Base-by-base conservation (phyloP, 805 yeast species). In the Candida stauntonica region DNA sequence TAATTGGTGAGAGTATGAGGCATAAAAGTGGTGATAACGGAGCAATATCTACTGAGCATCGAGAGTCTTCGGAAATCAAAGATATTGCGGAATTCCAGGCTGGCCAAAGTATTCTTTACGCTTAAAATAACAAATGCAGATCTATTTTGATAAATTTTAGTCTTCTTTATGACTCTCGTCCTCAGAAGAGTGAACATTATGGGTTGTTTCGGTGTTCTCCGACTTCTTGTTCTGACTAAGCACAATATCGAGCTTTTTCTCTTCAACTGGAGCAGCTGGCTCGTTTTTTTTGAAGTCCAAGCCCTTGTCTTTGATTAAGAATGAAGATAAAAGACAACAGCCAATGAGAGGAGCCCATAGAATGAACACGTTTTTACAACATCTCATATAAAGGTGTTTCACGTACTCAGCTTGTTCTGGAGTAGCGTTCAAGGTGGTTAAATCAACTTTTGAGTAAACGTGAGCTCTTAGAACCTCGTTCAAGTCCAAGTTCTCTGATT, bases 341-440 rank as follows among this genome's bases (percentile, higher is more conserved):
- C 46, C 54, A 23, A 42, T 30, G 17, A 50, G 16, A 13, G 52
- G 54, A 13, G 48, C 44, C 54, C 54, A 50, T 5, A 50, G 32
- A 17, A 40, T 44, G 32, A 42, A 46, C 4, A 50, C 47, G 26
- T 45, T 38, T 19, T 35, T 43, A 20, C 44, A 35, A 19, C 47
- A 35, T 30, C 41, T 39, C 48, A 50, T 44, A 33, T 50, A 50
- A 7, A 50, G 31, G 3, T 37, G 31, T 31, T 28, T 45, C 5
- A 50, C 45, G 34, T 45, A 44, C 4, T 24, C 27, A 15, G 40
- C 26, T 36, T 46, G 50, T 2, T 32, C 47, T 1, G 33, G 17
- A 11, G 29, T 31, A 5, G 41, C 39, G 20, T 41, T 16, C 8
- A 41, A 23, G 3, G 32, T 23, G 5, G 30, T 6, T n/a, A 45